Percentiles rank a stretch among this genome's conserved stretches.
Evolutionary conservation across 2,329 filamentous ascomycete species (phyloP).

Genomic region (Penicillium sumatraense): DNA sequence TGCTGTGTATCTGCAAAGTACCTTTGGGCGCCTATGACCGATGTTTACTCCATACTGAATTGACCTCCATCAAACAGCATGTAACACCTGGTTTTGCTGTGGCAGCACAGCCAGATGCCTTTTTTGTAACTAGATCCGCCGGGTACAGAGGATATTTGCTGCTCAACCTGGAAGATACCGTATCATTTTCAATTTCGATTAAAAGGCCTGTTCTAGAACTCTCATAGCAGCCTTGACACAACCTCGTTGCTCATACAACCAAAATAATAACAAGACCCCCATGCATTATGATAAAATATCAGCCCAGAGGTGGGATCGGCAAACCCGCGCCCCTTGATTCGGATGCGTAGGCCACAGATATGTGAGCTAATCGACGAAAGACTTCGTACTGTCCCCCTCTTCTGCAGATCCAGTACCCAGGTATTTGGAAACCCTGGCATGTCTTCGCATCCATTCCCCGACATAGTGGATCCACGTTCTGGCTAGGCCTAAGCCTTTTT

Average conservation of each 20-base stretch:
- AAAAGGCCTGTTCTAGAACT: not conserved
- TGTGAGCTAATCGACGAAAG: conserved; percentile 18
- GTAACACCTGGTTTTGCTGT: not conserved
- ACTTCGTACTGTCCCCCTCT: conserved; percentile 10
- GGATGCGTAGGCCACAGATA: conserved; percentile 15
- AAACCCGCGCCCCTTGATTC: conserved; percentile 24
- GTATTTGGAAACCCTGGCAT: conserved; percentile 28
- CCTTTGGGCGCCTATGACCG: not conserved
- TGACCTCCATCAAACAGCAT: not conserved
- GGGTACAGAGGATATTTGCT: not conserved
- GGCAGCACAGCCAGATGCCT: no score
- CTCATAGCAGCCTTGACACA: not conserved
- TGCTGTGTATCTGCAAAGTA: not conserved
- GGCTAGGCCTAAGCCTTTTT: conserved; percentile 2
- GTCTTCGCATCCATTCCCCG: conserved; percentile 17
- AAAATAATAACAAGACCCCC: not conserved
- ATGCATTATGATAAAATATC: not conserved
- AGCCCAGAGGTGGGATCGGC: not conserved
- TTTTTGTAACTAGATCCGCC: not conserved
- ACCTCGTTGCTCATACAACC: conserved; percentile 1
- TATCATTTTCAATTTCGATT: not conserved
- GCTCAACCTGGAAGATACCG: not conserved
- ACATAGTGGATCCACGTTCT: conserved; percentile 15
- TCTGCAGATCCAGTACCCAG: conserved; percentile 24
- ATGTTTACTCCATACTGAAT: not conserved